A percentile compares a stretch with the other conserved stretches of the same genome.
These are phyloP conservation scores for Pilatotrama ljubarskyi DNA, from an alignment of 768 basidiomycete genomes.

Conservation along the genomic window DNA sequence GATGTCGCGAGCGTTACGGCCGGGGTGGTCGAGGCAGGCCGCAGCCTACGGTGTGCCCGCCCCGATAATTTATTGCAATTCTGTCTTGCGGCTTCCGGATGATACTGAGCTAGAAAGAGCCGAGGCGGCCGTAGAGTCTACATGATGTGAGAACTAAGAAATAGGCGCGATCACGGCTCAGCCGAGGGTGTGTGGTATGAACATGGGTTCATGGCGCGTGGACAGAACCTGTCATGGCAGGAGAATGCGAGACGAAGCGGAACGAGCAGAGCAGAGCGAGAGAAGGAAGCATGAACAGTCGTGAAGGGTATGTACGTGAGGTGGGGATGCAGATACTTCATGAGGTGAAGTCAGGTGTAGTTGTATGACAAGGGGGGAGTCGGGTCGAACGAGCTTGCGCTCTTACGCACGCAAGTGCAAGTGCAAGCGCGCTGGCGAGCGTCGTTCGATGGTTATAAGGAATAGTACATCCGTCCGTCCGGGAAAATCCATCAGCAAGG, in stretches of 20 bases:
- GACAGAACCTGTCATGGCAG: neutral
- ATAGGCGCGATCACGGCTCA: neutral
- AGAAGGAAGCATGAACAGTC: slow-evolving; percentile 2
- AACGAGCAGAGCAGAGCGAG: neutral
- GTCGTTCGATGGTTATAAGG: too few relatives aligned
- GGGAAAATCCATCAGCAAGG: neutral
- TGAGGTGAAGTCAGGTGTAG: neutral
- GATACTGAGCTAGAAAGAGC: neutral
- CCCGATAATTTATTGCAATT: neutral
- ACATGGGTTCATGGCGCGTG: neutral
- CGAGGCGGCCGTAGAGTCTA: neutral
- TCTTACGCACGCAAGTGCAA: too few relatives aligned
- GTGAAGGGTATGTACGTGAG: slow-evolving; percentile 1
- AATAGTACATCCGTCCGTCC: neutral
- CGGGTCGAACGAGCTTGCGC: too few relatives aligned
- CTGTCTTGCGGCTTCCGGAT: neutral
- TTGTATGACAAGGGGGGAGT: neutral
- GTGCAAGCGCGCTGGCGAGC: too few relatives aligned
- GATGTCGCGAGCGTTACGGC: neutral
- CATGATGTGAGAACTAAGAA: neutral
- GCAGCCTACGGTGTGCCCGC: neutral
- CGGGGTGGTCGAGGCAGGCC: neutral
- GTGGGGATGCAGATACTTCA: too few relatives aligned
- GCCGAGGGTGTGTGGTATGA: neutral
- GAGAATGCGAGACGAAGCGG: neutral